Base-by-base conservation (phyloP, 805 yeast species). In the Cyberlindnera japonica region DNA sequence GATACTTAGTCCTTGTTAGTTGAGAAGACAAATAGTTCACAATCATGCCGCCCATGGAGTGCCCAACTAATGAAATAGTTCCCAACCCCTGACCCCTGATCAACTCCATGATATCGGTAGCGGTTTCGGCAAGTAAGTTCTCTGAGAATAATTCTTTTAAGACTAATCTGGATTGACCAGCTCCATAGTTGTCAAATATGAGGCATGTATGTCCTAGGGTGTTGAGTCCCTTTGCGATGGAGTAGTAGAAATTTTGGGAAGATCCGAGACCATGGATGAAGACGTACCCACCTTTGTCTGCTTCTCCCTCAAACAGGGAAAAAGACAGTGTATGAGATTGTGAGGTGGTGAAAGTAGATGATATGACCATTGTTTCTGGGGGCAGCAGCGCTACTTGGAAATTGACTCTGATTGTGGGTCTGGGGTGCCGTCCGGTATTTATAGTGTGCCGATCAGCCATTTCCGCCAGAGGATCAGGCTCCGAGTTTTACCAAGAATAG, bases 211-310 rank as follows among this genome's bases (percentile, higher is more conserved):
- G 25, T 5, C 29, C 29, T 6, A 16, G 6, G 4, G 19, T 20
- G 18, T 16, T 23, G 19, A 40, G 10, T 6, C 28, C 39, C 31
- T 35, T 34, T 6, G 43, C 43, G 18, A 40, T 35, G 11, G 43
- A 15, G 20, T 40, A 40, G 33, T 30, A 40, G 14, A 14, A 40
- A 26, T 40, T 40, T 28, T 40, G 43, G 2, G 43, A 40, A 13
- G 43, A 40, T 3, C 43, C 43, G 9, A 40, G 33, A n/a, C 43
- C 43, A 21, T 40, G 43, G 17, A 40, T 19, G 19, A 40, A 40
- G 11, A 40, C 39, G 14, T 35, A 11, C 9, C n/a, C n/a, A n/a
- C 30, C 17, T 10, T 20, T 18, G 4, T 28, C 29, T 11, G 38
- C 9, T 5, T 20, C 11, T 1, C 30, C 38, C 6, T 6, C 16